phyloP scores from a whole-genome alignment of 2,329 filamentous ascomycete genomes.

The Botrytis sinoallii region DNA sequence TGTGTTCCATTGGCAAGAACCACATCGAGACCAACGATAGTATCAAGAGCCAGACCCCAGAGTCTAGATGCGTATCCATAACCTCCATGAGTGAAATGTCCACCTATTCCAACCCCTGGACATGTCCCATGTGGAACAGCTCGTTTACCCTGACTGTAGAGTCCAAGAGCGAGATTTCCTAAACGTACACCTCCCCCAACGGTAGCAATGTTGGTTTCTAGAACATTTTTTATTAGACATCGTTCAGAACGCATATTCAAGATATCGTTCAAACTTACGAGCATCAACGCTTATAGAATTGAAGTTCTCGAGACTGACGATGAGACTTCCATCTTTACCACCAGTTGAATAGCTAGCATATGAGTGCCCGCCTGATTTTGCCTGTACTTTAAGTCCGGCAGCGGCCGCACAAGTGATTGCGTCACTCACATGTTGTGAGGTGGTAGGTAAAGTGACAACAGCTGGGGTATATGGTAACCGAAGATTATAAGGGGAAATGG shows the following conservation, averaged over 20 bases:
- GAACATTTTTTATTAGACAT: neutral
- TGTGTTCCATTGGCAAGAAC: conserved; percentile 41
- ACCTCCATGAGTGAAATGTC: conserved; percentile 48
- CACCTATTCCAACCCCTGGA: conserved; percentile 45
- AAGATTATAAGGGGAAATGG: conserved; percentile 30
- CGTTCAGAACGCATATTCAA: no score
- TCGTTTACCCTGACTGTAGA: conserved; percentile 40
- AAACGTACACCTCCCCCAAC: conserved; percentile 44
- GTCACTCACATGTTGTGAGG: conserved; percentile 41
- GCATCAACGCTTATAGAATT: conserved; percentile 51
- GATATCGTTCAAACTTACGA: conserved; percentile 18
- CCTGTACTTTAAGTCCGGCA: conserved; percentile 46
- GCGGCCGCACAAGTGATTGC: conserved; percentile 47
- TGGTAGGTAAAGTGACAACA: conserved; percentile 29
- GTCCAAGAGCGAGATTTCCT: conserved; percentile 42
- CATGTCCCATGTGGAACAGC: conserved; percentile 47
- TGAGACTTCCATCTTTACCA: conserved; percentile 50
- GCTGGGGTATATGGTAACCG: conserved; percentile 27
- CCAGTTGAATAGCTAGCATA: conserved; percentile 49
- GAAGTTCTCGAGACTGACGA: conserved; percentile 54
- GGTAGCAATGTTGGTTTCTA: conserved; percentile 26
- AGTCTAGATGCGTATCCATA: conserved; percentile 45
- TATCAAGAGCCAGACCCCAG: conserved; percentile 52
- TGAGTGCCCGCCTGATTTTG: conserved; percentile 54
- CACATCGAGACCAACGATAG: conserved; percentile 47